Base-by-base conservation (phyloP, 139 green algal genomes). In the Dunaliella primolecta region DNA sequence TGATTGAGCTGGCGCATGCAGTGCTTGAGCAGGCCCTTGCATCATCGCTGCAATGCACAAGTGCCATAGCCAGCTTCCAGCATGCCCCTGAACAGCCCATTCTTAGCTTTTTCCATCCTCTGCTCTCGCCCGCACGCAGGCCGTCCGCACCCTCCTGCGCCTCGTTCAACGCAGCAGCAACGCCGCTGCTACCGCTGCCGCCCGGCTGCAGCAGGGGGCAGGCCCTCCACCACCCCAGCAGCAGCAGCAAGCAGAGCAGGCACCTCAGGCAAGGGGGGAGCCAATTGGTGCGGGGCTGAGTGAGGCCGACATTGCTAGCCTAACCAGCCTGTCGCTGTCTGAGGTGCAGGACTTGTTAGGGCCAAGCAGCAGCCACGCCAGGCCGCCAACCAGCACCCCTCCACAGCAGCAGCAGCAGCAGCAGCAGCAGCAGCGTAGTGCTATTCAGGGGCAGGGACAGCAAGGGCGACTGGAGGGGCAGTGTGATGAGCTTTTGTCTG, bases 271-370 rank as follows among this genome's bases (percentile, higher is more conserved):
- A 31, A 23, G 3, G 21, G 21, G 35, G 31, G 32, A n/a, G 36
- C 37, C 34, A 38, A 70, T 23, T 27, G 38, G 71, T n/a, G 85
- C 33, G 57, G 81, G 56, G 7, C 7, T 88, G 75, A 77, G 36
- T 0, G 88, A 83, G 0, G 57, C 37, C 0, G 88, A 79, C 31
- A 84, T 91, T 1, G 87, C 88, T 7, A 75, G 85, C 23, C 81
- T 91, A 84, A 87, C 87, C 21, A 84, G 81, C 83, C 36, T 91
- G 0, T 84, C 77, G 1, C 1, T 84, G 0, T 85, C 85, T 25
- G 88, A 91, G 55, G 77, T 91, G 34, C 46, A 36, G 38, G 86
- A 89, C 33, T 82, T 91, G 72, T 56, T 91, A 72, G 85, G 83
- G 0, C 33, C 81, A 20, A 25, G 7, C 46, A 64, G 46, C 15